Percentiles rank a stretch among this genome's conserved stretches.
Evolutionary conservation across 768 basidiomycete genomes (phyloP).

Genomic region (Cyathus striatus): DNA sequence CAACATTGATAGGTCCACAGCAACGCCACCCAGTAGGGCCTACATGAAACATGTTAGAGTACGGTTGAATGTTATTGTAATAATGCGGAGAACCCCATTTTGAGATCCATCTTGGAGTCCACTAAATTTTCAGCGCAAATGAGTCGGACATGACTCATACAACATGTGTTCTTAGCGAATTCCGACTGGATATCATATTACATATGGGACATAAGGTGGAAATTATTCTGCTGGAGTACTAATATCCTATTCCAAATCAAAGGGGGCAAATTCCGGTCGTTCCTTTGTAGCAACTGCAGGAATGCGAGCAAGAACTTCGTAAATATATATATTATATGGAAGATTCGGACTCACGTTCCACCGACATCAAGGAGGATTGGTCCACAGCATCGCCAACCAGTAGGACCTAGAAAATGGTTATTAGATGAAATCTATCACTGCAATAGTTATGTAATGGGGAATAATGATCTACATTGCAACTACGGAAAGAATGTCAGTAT

Average conservation of each 20-base stretch:
- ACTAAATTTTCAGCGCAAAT: too few species aligned
- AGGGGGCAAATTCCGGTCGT: slow-evolving; percentile 6
- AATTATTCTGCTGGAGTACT: neutral
- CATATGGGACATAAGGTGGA: neutral
- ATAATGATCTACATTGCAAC: too few species aligned
- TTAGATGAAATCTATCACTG: too few species aligned
- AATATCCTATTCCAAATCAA: neutral
- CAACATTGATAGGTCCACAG: slow-evolving; percentile 2
- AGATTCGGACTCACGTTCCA: slow-evolving; percentile 7
- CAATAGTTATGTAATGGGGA: too few species aligned
- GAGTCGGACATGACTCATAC: too few species aligned
- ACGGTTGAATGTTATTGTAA: neutral
- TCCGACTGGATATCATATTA: neutral
- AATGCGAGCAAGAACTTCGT: neutral
- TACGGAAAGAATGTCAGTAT: too few species aligned
- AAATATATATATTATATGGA: neutral
- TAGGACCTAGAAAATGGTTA: slow-evolving; percentile 5
- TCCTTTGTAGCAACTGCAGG: slow-evolving; percentile 4
- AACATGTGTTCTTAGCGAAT: neutral
- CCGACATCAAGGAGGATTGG: slow-evolving; percentile 1
- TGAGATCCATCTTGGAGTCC: too few species aligned
- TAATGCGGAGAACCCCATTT: too few species aligned
- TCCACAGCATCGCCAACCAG: slow-evolving; percentile 6
- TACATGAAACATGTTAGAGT: neutral
- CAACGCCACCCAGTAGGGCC: slow-evolving; percentile 1